Conservation (phyloP, 345 rosid species). For the Moricandia arvensis region DNA sequence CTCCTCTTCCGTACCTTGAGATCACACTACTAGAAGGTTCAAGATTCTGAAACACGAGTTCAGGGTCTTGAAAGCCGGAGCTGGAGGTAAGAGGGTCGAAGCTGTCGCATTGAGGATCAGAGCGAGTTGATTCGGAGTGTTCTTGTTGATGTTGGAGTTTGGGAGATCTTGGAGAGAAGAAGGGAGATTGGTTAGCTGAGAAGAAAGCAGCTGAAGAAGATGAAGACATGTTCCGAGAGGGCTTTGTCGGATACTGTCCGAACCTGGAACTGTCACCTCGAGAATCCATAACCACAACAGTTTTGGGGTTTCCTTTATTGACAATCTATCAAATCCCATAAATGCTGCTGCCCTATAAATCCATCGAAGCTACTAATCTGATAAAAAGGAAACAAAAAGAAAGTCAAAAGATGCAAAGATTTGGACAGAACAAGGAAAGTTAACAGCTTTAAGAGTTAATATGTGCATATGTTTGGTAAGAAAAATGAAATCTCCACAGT, state of each 20-base stretch:
- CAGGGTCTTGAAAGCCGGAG: constrained; percentile 51
- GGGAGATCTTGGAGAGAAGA: constrained; percentile 86
- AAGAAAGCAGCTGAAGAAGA: constrained; percentile 84
- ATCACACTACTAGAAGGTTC: constrained; percentile 46
- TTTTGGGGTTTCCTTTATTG: constrained; percentile 21
- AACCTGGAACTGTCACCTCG: constrained; percentile 72
- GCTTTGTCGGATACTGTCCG: constrained; percentile 49
- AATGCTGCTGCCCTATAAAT: constrained; percentile 24
- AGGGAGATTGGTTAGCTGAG: constrained; percentile 92
- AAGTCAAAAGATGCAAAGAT: constrained; percentile 23
- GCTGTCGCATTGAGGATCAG: constrained; percentile 62
- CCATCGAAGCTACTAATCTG: constrained; percentile 46
- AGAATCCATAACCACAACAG: constrained; percentile 51
- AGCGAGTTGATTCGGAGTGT: constrained; percentile 59
- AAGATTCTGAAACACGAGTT: constrained; percentile 41
- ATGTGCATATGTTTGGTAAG: constrained; percentile 9
- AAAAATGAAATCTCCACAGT: background rate
- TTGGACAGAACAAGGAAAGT: constrained; percentile 18
- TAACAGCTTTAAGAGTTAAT: background rate
- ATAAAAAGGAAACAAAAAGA: background rate
- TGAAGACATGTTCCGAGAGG: constrained; percentile 73
- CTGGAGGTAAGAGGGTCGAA: constrained; percentile 57
- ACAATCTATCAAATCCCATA: constrained; percentile 39
- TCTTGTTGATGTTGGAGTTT: constrained; percentile 43
- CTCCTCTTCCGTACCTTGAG: constrained; percentile 48